Evolutionary conservation across 2,329 filamentous ascomycete genomes (phyloP), one percentile per base, ranked within the genome.

Genomic region (Phoma herbarum): DNA sequence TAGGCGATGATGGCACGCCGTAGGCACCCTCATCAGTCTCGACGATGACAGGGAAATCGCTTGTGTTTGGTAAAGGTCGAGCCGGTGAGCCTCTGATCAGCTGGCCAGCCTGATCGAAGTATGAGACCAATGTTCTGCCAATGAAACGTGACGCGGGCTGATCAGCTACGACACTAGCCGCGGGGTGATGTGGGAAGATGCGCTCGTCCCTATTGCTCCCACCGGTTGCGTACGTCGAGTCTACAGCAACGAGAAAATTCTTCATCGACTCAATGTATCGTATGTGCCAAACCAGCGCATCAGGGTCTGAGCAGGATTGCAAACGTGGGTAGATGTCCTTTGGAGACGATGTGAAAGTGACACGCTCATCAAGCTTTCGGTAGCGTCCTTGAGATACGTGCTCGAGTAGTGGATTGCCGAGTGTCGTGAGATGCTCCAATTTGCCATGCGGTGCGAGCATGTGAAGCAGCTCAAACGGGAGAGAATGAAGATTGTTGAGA

Each of bases 391-490:
- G 56, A 22, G 51, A 43, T 10, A 59, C 42, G 22, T 33, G 46
- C 29, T 60, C 57, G 2, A 72, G 39, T 1, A 53, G 22, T 1
- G 65, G 65, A 39, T 68, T 73, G 1, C 60, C 64, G 2, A 63
- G 33, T 4, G 67, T 59, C 11, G 49, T 57, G 8, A 72, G 45
- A 18, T 46, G 52, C 6, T 49, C 42, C 16, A 69, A 52, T 3
- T 57, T 65, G 1, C 67, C 68, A 11, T 60, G 45, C 8, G 63
- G 63, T n/a, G 31, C 18, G 7, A 68, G 56, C 31, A 74, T 52
- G 2, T 55, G 28, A 1, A 74, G 47, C 2, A 76, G 49, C 31
- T 75, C 72, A 33, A 64, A 66, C 1, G 74, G 74, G 8, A 76
- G 59, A 18, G 26, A 66, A 16, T 50, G 47, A 10, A 76, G 55